Conservation (phyloP, 805 yeast species). For the Wickerhamomyces canadensis region DNA sequence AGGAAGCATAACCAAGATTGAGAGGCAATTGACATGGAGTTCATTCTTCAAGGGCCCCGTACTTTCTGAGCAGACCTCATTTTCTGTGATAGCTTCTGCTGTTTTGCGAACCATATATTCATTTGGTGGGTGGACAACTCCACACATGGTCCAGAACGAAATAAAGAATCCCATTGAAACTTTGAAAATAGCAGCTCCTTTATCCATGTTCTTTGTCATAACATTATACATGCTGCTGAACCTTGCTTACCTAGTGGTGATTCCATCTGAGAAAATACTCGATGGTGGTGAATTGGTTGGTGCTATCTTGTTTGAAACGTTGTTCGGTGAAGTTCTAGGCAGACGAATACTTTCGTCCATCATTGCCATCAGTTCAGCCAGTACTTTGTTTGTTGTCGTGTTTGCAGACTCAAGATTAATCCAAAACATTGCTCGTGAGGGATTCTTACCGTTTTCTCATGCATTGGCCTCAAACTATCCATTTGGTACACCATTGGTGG, state of each 20-base stretch:
- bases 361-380: conserved; percentile 53
- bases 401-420: conserved; percentile 52
- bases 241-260: conserved; percentile 45
- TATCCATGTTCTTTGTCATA: conserved; percentile 40
- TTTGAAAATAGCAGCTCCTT: conserved; percentile 52
- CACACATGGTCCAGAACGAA: conserved; percentile 53
- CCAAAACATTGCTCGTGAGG: conserved; percentile 57
- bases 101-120: conserved; percentile 51
- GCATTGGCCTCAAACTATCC: conserved; percentile 53
- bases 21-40: conserved; percentile 34
- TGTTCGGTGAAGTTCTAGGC: conserved; percentile 47
- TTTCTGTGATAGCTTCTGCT: conserved; percentile 45
- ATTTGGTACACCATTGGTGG: conserved; percentile 47
- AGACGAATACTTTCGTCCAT: conserved; percentile 44
- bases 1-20: conserved; percentile 36
- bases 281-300: conserved; percentile 52
- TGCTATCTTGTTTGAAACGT: conserved; percentile 44
- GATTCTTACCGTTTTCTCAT: conserved; percentile 46
- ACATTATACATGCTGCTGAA: conserved; percentile 46
- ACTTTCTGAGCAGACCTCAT: conserved; percentile 24
- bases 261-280: conserved; percentile 44
- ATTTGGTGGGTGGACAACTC: conserved; percentile 55
- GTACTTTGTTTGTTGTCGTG: conserved; percentile 52
- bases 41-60: conserved; percentile 27
- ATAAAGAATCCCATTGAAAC: conserved; percentile 51